A percentile compares a stretch with the other conserved stretches of the same genome.
Evolutionary conservation across 345 rosid genomes (phyloP).

Genomic region (Boechera retrofracta): DNA sequence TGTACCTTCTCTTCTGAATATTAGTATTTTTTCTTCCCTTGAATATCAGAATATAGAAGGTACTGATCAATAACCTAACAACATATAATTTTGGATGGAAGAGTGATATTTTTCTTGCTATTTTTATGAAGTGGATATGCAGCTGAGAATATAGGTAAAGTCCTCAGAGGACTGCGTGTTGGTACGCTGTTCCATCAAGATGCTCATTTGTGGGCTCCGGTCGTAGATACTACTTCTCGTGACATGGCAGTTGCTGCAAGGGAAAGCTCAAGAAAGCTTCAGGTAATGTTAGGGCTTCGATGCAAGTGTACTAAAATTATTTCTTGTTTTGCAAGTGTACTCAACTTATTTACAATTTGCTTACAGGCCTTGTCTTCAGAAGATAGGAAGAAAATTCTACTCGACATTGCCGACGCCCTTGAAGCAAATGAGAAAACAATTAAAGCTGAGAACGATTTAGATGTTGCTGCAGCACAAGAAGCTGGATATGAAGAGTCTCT

Average conservation of each 20-base stretch:
- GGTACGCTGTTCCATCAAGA: constrained; percentile 95
- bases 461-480: constrained; percentile 74
- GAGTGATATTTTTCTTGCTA: constrained; percentile 45
- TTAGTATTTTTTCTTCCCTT: constrained; percentile 7
- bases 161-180: constrained; percentile 77
- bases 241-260: constrained; percentile 96
- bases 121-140: constrained; percentile 75
- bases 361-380: constrained; percentile 79
- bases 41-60: constrained; percentile 2
- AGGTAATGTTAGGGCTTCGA: constrained; percentile 57
- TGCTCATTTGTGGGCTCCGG: constrained; percentile 70
- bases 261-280: constrained; percentile 90
- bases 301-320: constrained; percentile 13
- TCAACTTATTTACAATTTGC: constrained; percentile 36
- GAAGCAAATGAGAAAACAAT: constrained; percentile 78
- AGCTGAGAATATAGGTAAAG: constrained; percentile 69
- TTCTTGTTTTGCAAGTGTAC: constrained; percentile 17
- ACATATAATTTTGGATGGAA: constrained; percentile 36
- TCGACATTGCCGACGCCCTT: constrained; percentile 80
- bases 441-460: constrained; percentile 74
- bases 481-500: constrained; percentile 81
- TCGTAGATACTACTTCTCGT: constrained; percentile 61
- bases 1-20: neutral
- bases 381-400: constrained; percentile 76
- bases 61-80: constrained; percentile 22